A percentile compares a stretch with the other conserved stretches of the same genome.
Conservation (phyloP, 108 stramenopile genomes). For the Pseudonitzschia delicatissima region DNA sequence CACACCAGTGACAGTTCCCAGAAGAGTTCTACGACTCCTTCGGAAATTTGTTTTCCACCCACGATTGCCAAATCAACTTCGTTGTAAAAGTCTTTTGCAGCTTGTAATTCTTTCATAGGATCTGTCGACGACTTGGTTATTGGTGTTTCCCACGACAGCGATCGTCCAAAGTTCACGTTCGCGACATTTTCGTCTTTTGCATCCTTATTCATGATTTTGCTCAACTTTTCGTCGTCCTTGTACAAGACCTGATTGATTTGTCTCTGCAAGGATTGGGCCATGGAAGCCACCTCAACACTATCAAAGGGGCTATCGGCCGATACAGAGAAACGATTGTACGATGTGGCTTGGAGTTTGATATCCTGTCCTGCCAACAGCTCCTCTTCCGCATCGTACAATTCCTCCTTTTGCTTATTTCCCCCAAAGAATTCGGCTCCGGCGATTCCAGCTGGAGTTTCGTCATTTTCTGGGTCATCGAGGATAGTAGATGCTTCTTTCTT, state of each 20-base stretch:
- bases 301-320: constrained; percentile 1
- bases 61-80: constrained; percentile 69
- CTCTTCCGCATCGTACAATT: constrained; percentile 63
- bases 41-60: constrained; percentile 38
- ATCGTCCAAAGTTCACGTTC: constrained; percentile 15
- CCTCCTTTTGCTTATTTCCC: constrained; percentile 73
- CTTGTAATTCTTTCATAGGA: constrained; percentile 56
- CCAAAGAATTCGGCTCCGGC: constrained; percentile 62
- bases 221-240: constrained; percentile 8
- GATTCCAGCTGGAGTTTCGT: constrained; percentile 33
- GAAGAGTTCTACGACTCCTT: constrained; percentile 33
- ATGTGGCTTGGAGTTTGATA: background rate
- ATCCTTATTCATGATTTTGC: background rate
- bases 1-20: constrained; percentile 79
- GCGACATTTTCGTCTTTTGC: constrained; percentile 12
- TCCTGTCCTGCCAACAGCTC: constrained; percentile 42
- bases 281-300: constrained; percentile 13
- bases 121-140: constrained; percentile 23
- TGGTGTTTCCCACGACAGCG: constrained; percentile 55
- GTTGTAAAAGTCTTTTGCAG: constrained; percentile 59
- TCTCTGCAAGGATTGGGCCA: constrained; percentile 52
- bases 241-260: constrained; percentile 63
- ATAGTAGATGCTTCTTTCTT: background rate
- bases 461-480: background rate
- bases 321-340: constrained; percentile 3